Conservation (phyloP, 83 land plant genomes). For the Picea mariana region DNA sequence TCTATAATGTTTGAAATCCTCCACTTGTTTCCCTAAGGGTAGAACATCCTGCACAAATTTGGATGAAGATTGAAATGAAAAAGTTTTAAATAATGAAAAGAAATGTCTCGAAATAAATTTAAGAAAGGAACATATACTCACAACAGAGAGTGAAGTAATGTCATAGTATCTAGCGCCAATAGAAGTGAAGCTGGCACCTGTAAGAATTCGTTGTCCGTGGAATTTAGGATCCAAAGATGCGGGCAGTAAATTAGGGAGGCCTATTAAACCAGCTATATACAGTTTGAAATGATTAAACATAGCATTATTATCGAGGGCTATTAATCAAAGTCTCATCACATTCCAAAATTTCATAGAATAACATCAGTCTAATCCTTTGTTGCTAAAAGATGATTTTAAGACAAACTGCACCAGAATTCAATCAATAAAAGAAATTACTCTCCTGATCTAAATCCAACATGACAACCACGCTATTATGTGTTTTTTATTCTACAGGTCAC, state of each 20-base stretch:
- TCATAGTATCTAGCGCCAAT: neutral
- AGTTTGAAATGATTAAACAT: no score
- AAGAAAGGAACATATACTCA: neutral
- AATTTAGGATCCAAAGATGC: neutral
- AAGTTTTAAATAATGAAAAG: neutral
- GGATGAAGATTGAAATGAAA: neutral
- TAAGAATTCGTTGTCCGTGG: neutral
- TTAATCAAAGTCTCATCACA: no score
- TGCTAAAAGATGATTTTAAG: no score
- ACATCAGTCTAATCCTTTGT: no score
- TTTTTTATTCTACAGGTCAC: no score
- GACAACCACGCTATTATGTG: no score
- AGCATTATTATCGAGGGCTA: no score
- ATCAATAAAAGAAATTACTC: no score
- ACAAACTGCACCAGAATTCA: no score
- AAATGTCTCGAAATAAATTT: neutral
- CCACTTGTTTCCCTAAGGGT: slow-evolving; percentile 54
- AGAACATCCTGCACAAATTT: slow-evolving; percentile 48
- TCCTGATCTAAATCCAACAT: no score
- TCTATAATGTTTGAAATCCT: slow-evolving; percentile 64
- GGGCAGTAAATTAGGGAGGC: neutral
- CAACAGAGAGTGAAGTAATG: neutral
- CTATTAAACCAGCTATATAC: neutral
- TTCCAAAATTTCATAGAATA: no score
- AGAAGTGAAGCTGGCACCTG: neutral